Evolutionary conservation across 1,284 basidiomycete genomes (phyloP).

Genomic region (Ceratobasidium sp.): DNA sequence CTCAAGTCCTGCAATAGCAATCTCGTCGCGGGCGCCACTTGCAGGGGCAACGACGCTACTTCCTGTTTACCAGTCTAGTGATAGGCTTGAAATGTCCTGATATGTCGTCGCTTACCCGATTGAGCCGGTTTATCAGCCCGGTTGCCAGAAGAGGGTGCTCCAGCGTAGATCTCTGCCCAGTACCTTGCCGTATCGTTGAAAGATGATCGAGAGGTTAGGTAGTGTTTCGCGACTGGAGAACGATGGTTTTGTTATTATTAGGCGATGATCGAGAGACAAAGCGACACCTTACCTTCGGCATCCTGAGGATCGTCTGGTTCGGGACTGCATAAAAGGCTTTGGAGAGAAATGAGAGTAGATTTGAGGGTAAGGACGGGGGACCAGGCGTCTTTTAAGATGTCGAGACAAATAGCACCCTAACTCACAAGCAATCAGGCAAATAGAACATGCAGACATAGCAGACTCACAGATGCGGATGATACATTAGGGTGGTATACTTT

Average conservation of each 20-base stretch:
- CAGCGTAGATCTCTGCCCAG: slow-evolving; percentile 93
- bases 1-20: slow-evolving; percentile 52
- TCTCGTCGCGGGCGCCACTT: slow-evolving; percentile 46
- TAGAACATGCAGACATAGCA: not conserved
- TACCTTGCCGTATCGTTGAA: slow-evolving; percentile 95
- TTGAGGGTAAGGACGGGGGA: slow-evolving; percentile 95
- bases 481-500: slow-evolving; percentile 99
- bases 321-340: slow-evolving; percentile 93
- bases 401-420: slow-evolving; percentile 54
- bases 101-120: not conserved
- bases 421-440: not conserved
- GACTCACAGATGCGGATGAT: slow-evolving; percentile 84
- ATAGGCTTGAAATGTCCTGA: not conserved
- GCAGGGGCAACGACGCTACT: slow-evolving; percentile 63
- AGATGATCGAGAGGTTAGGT: slow-evolving; percentile 85
- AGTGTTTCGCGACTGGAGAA: slow-evolving; percentile 89
- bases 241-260: slow-evolving; percentile 29
- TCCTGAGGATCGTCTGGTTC: slow-evolving; percentile 99
- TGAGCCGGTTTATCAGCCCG: not conserved
- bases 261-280: not conserved
- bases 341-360: slow-evolving; percentile 95
- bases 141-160: slow-evolving; percentile 66
- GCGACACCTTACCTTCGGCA: slow-evolving; percentile 73
- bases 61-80: slow-evolving; percentile 56
- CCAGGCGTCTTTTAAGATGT: slow-evolving; percentile 93